Conservation (phyloP, 768 basidiomycete genomes). For the Kwoniella europaea region DNA sequence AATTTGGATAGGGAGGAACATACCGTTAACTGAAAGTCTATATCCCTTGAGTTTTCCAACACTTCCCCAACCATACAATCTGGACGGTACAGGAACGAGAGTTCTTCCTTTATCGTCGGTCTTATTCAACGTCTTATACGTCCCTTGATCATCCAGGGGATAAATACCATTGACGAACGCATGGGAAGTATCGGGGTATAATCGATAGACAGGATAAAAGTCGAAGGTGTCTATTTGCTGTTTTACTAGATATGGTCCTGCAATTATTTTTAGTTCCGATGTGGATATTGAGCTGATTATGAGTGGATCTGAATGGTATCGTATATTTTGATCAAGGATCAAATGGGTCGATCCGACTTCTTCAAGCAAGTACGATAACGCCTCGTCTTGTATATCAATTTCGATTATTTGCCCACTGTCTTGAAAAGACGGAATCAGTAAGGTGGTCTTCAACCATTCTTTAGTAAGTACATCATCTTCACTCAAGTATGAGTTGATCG, state of each 20-base stretch:
- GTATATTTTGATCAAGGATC: background rate
- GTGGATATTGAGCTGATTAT: background rate
- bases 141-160: conserved; percentile 4
- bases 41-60: background rate
- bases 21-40: background rate
- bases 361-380: background rate
- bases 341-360: background rate
- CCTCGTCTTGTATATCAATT: background rate
- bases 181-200: conserved; percentile 26
- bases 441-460: conserved; percentile 4
- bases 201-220: conserved; percentile 27
- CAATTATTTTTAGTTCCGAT: background rate
- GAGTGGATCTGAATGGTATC: background rate
- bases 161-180: conserved; percentile 31
- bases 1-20: background rate
- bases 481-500: background rate
- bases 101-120: conserved; percentile 13
- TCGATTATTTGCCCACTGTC: background rate
- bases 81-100: background rate
- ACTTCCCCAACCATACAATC: background rate
- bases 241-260: background rate
- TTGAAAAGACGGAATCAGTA: background rate
- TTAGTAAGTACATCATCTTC: conserved; percentile 11
- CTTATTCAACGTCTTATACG: conserved; percentile 4
- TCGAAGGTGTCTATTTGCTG: background rate